Conservation (phyloP, 2,329 filamentous ascomycete species). For the Colletotrichum lupini region DNA sequence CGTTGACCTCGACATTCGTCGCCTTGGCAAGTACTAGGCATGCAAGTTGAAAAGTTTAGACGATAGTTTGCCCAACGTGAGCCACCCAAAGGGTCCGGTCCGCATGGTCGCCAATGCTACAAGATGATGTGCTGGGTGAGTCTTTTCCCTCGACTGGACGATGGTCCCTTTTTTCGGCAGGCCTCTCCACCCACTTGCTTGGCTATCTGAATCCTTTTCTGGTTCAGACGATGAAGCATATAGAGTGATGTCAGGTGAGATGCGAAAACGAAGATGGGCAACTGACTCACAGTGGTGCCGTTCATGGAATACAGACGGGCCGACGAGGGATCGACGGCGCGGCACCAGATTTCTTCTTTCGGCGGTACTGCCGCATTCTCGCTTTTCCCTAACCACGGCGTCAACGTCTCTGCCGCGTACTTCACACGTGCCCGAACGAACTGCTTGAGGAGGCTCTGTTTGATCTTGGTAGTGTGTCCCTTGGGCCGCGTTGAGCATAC, state of each 20-base stretch:
- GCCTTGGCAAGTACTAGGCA: constrained; percentile 16
- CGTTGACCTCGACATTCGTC: not conserved
- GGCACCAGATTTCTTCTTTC: not conserved
- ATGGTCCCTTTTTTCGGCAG: constrained; percentile 4
- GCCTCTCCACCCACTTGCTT: not conserved
- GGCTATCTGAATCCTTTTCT: not conserved
- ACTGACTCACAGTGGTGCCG: constrained; percentile 27
- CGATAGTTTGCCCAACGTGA: not conserved
- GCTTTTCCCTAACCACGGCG: not conserved
- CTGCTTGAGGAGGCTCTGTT: not conserved
- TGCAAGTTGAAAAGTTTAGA: constrained; percentile 17
- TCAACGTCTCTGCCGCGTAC: not conserved
- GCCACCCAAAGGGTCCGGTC: not conserved
- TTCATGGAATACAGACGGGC: not conserved
- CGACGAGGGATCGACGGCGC: not conserved
- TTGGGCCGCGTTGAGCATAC: not conserved
- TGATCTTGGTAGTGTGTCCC: not conserved
- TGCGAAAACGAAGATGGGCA: constrained; percentile 11
- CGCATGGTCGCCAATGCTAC: not conserved
- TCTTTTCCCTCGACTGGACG: not conserved
- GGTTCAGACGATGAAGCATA: constrained; percentile 17
- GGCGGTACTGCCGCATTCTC: not conserved
- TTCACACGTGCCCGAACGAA: not conserved
- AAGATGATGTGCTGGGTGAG: not conserved
- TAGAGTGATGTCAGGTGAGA: constrained; percentile 19